Base-by-base conservation (phyloP, 148 eudicot species). In the Vaccinium myrtillus region DNA sequence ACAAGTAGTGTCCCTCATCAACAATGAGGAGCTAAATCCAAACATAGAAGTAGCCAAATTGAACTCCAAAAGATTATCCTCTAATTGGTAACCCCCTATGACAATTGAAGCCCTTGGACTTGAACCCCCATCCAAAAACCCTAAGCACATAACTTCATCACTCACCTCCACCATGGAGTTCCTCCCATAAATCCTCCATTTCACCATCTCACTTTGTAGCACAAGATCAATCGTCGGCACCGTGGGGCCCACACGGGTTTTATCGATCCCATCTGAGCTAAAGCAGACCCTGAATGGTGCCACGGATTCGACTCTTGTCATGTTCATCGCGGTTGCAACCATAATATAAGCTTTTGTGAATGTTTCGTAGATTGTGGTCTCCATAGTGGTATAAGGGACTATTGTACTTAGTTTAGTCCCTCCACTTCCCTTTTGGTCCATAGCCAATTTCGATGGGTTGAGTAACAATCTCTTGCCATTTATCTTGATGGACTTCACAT, bases 121-220 rank as follows among this genome's bases (percentile, higher is more conserved):
- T 49, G 63, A 75, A 2, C 98, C 98, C 18, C 98, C 98, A 80
- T 95, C 92, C 88, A 94, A 67, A 82, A 95, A 80, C 63, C 95
- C 98, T 83, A 95, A 90, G 78, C 98, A 95, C 87, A 88, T 84
- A 5, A 92, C 91, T 12, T 71, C 87, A 54, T 87, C 91, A 84
- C 92, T 83, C 21, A 94, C 88, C 27, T 83, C 79, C 79, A 94
- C 96, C 98, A 95, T 91, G 25, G 90, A 91, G 78, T 95, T 93
- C 58, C 85, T 81, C 76, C 91, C 94, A 63, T 88, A 12, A 1
- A 95, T 88, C 86, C 91, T 86, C 98, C 98, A 95, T 71, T 87
- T 94, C 71, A 95, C 98, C 94, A 94, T 88, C 90, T 91, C 98
- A 86, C 98, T 95, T 56, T 94, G 98, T 87, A 95, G 63, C 81